Base-by-base conservation (phyloP, 257 asterid genomes). In the Avicennia marina region DNA sequence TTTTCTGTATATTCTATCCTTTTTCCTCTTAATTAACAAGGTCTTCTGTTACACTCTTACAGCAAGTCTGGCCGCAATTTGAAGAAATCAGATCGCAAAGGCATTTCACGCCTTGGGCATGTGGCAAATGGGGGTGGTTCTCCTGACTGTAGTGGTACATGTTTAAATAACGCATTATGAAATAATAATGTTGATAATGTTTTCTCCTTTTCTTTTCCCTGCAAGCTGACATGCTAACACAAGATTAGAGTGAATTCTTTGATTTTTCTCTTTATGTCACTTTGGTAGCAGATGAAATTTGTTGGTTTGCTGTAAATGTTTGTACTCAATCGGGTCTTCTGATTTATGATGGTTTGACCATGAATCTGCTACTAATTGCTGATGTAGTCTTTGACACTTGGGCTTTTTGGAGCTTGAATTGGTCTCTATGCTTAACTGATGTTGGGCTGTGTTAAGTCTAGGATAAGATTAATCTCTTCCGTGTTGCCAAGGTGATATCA, bases 41-140 rank as follows among this genome's bases (percentile, higher is more conserved):
- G 26, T 47, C 61, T 53, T 48, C 29, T 71, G n/a, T 51, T 67
- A 48, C 41, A 58, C 16, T 79, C 56, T 56, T 54, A 60, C 93
- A 93, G 99, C 77, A 93, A 84, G 85, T 75, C 88, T 3, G 94
- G 97, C 53, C 99, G 96, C 55, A 96, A 95, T 64, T 56, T 78
- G 72, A 89, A 93, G 77, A 93, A 89, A 26, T 80, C 90, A 11
- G 97, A 93, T 56, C 94, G 94, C 68, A 93, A 81, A 83, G 90
- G 89, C 65, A 73, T 74, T 76, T 78, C 97, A 74, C 97, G 97
- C 50, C 84, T 79, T 44, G 95, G 97, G 66, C 83, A 74, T 36
- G 56, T 75, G 51, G 64, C 76, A 41, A 83, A 75, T 70, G 86
- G 89, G n/a, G n/a, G n/a, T 74, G 87, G 83, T 52, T 89, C 96